A percentile compares a stretch with the other conserved stretches of the same genome.
These are phyloP conservation scores for Filosporella fistucella DNA, from an alignment of 495 filamentous ascomycete genomes.

Conservation along the genomic window DNA sequence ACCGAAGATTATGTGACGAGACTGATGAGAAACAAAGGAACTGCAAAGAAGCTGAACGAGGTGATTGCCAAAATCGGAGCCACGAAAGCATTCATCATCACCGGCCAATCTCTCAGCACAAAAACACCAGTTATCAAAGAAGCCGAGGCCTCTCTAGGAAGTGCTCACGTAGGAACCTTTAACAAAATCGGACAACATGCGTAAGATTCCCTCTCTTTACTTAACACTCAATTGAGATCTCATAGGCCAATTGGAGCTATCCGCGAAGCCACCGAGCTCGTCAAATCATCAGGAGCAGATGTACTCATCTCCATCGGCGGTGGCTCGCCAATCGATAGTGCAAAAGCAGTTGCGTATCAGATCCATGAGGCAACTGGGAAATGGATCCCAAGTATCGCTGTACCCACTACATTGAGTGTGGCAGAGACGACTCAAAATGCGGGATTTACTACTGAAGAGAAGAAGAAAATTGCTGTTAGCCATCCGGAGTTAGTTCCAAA, in stretches of 20 bases:
- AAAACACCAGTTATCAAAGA: conserved; percentile 12
- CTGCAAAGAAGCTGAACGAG: conserved; percentile 5
- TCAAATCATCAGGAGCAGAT: conserved; percentile 1
- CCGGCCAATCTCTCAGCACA: conserved; percentile 14
- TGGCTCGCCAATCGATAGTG: conserved; percentile 10
- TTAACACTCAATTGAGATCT: too few species aligned
- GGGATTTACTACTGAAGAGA: conserved; percentile 12
- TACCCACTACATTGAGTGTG: conserved; percentile 14
- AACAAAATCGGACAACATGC: conserved; percentile 13
- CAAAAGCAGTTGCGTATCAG: conserved; percentile 14
- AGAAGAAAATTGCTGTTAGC: conserved; percentile 16
- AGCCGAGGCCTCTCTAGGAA: conserved; percentile 5
- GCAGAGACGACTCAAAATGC: conserved; percentile 17
- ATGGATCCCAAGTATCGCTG: conserved; percentile 15
- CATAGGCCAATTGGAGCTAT: conserved; percentile 15
- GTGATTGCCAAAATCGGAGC: conserved; percentile 3
- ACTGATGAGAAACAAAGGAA: conserved; percentile 9
- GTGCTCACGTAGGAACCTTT: conserved; percentile 6
- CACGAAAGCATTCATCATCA: conserved; percentile 10
- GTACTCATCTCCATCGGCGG: conserved; percentile 14
- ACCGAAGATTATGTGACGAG: background rate
- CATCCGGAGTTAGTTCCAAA: conserved; percentile 12
- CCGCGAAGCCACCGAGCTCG: conserved; percentile 8
- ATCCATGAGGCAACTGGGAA: conserved; percentile 6
- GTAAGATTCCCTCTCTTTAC: too few species aligned